Evolutionary conservation across 2,329 filamentous ascomycete genomes (phyloP), one percentile per base, ranked within the genome.

Genomic region (Coniochaeta prunicola): DNA sequence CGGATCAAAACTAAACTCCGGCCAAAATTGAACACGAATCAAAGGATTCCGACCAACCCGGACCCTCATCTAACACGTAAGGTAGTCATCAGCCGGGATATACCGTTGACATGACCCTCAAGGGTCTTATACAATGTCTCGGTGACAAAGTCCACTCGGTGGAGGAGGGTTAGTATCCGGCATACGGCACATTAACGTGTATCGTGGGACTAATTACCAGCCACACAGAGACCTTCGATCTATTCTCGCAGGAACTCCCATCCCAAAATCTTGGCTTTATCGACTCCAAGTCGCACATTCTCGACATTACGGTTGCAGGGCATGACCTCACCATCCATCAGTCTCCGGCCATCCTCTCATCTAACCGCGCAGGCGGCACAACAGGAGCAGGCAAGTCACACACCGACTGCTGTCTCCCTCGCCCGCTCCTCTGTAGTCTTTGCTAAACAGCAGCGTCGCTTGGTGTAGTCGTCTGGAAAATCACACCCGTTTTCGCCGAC

Each of bases 211-310:
- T 54, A 17, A 50, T 13, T 12, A 21, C 9, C 45, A 50, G 45
- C 45, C 21, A 4, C 26, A 2, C 26, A 96, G 93, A 97, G 76
- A 90, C 91, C 4, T 97, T 96, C 69, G 75, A 92, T 38, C 80
- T 97, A 58, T 97, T 96, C 77, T 88, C 91, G 48, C 86, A 89
- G 69, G 76, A 84, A 19, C 83, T 91, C 28, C 86, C 89, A 0
- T 89, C 88, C 13, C 84, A 86, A 58, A 87, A 92, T 66, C 85
- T 97, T 10, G 94, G 93, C 68, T 94, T 97, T 73, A 76, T 97
- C 63, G 88, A 96, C 70, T 77, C 89, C 17, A 85, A 82, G 63
- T 85, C 89, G 10, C 70, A 80, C 1, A 73, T 76, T 1, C 71
- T 97, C 36, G 83, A 90, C 13, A 70, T 96, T 60, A 80, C 80